A percentile compares a stretch with the other conserved stretches of the same genome.
Conservation (phyloP, 2,329 filamentous ascomycete species). For the Penicillium frequentans region DNA sequence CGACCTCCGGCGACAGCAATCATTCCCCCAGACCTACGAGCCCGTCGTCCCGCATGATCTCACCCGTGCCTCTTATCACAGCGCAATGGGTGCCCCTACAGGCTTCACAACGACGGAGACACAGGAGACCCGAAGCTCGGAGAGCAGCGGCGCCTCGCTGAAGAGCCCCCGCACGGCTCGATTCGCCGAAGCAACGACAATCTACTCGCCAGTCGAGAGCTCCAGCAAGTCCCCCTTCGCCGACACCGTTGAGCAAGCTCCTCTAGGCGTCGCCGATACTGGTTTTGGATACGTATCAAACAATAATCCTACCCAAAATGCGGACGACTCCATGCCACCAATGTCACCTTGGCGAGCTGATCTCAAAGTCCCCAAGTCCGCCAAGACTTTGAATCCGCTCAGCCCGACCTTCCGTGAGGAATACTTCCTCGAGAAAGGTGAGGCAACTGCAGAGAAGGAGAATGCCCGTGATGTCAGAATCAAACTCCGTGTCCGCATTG, state of each 20-base stretch:
- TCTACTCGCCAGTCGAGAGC: constrained; percentile 61
- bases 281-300: constrained; percentile 86
- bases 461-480: constrained; percentile 87
- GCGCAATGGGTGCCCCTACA: constrained; percentile 28
- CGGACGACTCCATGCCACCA: constrained; percentile 61
- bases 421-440: constrained; percentile 79
- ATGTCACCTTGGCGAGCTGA: constrained; percentile 85
- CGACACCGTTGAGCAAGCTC: constrained; percentile 50
- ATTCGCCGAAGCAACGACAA: constrained; percentile 65
- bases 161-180: constrained; percentile 60
- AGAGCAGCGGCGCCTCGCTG: constrained; percentile 36
- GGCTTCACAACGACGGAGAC: constrained; percentile 11
- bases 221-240: constrained; percentile 50
- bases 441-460: constrained; percentile 77
- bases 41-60: constrained; percentile 43
- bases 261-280: constrained; percentile 69
- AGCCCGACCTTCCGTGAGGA: constrained; percentile 93
- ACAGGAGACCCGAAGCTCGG: constrained; percentile 30
- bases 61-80: constrained; percentile 32
- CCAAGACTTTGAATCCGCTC: constrained; percentile 72
- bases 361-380: constrained; percentile 82
- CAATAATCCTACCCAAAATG: constrained; percentile 52
- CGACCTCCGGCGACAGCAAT: constrained; percentile 24
- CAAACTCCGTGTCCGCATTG: constrained; percentile 85
- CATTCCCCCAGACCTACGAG: constrained; percentile 32